Conservation (phyloP, 768 basidiomycete species). For the Trametopsis cervina region DNA sequence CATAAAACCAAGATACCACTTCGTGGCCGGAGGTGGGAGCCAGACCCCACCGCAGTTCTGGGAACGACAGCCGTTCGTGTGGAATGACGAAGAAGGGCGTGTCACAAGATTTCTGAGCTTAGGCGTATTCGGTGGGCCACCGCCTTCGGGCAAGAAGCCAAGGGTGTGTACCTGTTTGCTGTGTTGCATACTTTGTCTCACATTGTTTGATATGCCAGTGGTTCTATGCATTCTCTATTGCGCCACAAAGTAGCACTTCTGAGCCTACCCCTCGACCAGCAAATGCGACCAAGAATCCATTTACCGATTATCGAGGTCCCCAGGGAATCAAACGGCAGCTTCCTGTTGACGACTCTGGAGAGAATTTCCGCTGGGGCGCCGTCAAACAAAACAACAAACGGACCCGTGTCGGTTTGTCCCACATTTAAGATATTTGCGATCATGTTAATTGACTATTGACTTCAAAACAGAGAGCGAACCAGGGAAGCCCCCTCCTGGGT, state of each 20-base stretch:
- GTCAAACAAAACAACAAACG: constrained; percentile 53
- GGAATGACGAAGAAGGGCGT: constrained; percentile 66
- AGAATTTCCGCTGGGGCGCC: constrained; percentile 69
- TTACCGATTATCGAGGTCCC: constrained; percentile 31
- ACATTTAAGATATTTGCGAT: no score
- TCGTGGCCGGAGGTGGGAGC: constrained; percentile 54
- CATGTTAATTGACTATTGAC: no score
- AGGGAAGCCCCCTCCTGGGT: constrained; percentile 60
- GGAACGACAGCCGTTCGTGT: constrained; percentile 90
- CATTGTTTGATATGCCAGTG: constrained; percentile 48
- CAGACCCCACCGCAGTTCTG: constrained; percentile 63
- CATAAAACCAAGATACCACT: constrained; percentile 83
- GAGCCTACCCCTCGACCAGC: constrained; percentile 39
- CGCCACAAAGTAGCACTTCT: constrained; percentile 38
- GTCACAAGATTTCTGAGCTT: constrained; percentile 79
- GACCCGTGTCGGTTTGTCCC: constrained; percentile 41
- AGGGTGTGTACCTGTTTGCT: constrained; percentile 45
- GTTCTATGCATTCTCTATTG: constrained; percentile 95
- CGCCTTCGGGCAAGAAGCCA: constrained; percentile 64
- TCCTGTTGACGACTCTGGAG: constrained; percentile 33
- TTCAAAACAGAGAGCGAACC: constrained; percentile 28
- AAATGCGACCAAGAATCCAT: constrained; percentile 70
- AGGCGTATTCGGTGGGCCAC: constrained; percentile 75
- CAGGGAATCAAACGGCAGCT: constrained; percentile 47
- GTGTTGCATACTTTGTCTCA: constrained; percentile 4